Conservation (phyloP, 2,329 filamentous ascomycete genomes). For the Ophiostoma quercus region DNA sequence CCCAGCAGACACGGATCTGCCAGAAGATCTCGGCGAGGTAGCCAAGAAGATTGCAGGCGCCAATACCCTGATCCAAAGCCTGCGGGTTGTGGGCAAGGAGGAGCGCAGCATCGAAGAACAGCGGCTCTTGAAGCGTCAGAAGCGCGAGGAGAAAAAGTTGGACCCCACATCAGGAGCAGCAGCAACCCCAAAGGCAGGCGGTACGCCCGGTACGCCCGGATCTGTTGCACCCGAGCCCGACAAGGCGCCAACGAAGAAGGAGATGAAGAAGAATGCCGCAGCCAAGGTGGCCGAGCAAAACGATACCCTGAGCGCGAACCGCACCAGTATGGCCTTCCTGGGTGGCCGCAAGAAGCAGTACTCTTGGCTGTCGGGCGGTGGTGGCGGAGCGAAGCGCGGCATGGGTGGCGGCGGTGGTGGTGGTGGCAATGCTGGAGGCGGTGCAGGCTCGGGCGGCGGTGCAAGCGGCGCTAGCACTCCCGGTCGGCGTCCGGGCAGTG, state of each 20-base stretch:
- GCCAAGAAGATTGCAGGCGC: slow-evolving; percentile 43
- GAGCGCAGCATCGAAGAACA: slow-evolving; percentile 71
- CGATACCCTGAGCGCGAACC: slow-evolving; percentile 75
- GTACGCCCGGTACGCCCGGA: slow-evolving; percentile 57
- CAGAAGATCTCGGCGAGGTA: slow-evolving; percentile 11
- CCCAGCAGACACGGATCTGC: slow-evolving; percentile 40
- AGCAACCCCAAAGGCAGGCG: slow-evolving; percentile 47
- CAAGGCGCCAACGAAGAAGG: slow-evolving; percentile 81
- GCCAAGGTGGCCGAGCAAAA: slow-evolving; percentile 73
- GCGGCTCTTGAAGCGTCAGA: slow-evolving; percentile 61
- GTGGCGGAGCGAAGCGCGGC: slow-evolving; percentile 34
- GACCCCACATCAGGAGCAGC: slow-evolving; percentile 49
- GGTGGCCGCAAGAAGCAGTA: slow-evolving; percentile 65
- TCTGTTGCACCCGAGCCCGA: slow-evolving; percentile 57
- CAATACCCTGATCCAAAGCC: slow-evolving; percentile 41
- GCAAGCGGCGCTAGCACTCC: slow-evolving; percentile 23
- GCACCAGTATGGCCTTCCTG: slow-evolving; percentile 66
- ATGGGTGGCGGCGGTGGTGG: slow-evolving; percentile 34
- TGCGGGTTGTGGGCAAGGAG: slow-evolving; percentile 58
- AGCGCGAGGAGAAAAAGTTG: slow-evolving; percentile 53
- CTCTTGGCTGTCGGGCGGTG: slow-evolving; percentile 64
- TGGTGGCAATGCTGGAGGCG: slow-evolving; percentile 8
- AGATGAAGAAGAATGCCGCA: slow-evolving; percentile 68
- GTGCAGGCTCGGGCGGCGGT: not conserved
- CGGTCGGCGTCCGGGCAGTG: slow-evolving; percentile 30